Percentiles rank a stretch among this genome's conserved stretches.
phyloP scores from a whole-genome alignment of 2,329 filamentous ascomycete genomes.

The Alternaria sp. region DNA sequence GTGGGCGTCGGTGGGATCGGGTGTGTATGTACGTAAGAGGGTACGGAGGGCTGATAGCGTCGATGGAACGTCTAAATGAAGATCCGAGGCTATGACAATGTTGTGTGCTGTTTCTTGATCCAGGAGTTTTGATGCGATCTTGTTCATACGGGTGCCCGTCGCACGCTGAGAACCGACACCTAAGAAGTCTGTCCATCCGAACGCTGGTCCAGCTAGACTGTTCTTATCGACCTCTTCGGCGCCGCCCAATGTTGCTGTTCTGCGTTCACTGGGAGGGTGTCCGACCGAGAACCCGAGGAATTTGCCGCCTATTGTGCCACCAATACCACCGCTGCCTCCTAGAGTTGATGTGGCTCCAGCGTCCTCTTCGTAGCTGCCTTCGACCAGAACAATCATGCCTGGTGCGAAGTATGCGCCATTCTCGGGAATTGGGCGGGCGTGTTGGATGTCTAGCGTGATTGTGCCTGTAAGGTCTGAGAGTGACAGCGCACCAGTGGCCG shows the following conservation, averaged over 20 bases:
- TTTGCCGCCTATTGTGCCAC: conserved; percentile 87
- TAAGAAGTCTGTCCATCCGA: conserved; percentile 97
- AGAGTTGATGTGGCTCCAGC: conserved; percentile 64
- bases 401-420: conserved; percentile 91
- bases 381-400: conserved; percentile 93
- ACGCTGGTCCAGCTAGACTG: conserved; percentile 53
- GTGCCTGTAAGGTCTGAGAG: conserved; percentile 88
- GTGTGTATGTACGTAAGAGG: conserved; percentile 75
- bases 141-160: conserved; percentile 80
- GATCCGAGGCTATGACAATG: conserved; percentile 80
- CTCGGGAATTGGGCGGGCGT: conserved; percentile 81
- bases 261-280: conserved; percentile 87
- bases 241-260: conserved; percentile 77
- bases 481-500: conserved; percentile 81
- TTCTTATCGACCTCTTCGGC: conserved; percentile 56
- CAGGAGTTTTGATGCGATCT: conserved; percentile 74
- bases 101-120: conserved; percentile 50
- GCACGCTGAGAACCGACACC: conserved; percentile 90
- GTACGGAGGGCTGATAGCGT: conserved; percentile 81
- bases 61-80: conserved; percentile 84
- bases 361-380: conserved; percentile 96
- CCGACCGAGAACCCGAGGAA: conserved; percentile 92
- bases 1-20: conserved; percentile 58
- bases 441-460: conserved; percentile 80
- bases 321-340: conserved; percentile 80